These are phyloP conservation scores for Wallacemonas sp. DNA, from an alignment of 208 protist genomes.

Conservation along the genomic window DNA sequence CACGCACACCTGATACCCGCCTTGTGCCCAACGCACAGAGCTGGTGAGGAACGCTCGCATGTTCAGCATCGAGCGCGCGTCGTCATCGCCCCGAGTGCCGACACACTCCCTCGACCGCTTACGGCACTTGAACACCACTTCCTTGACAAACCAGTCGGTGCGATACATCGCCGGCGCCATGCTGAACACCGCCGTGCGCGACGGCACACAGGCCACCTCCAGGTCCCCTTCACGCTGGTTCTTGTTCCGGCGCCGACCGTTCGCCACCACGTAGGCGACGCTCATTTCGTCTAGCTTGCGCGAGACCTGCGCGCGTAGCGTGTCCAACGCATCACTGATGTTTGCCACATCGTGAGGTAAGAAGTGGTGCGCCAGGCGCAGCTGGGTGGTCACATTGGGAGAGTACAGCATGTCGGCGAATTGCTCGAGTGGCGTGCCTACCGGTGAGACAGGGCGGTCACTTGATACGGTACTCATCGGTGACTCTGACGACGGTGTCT, in stretches of 20 bases:
- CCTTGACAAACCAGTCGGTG: constrained; percentile 27
- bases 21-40: constrained; percentile 21
- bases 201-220: constrained; percentile 31
- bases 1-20: constrained; percentile 27
- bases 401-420: constrained; percentile 1
- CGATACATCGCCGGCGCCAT: constrained; percentile 19
- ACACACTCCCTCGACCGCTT: constrained; percentile 13
- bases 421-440: not conserved
- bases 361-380: constrained; percentile 4
- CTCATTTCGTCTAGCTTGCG: constrained; percentile 14
- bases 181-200: constrained; percentile 12
- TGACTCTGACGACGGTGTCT: not conserved
- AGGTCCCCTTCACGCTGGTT: constrained; percentile 8
- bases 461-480: not conserved
- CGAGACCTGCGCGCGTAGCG: not conserved
- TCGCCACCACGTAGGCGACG: constrained; percentile 24
- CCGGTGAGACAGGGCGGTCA: not conserved
- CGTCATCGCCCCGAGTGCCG: not conserved
- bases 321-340: not conserved
- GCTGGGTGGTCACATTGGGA: not conserved
- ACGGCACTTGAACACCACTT: constrained; percentile 22
- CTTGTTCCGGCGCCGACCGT: constrained; percentile 16
- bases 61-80: constrained; percentile 13
- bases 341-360: not conserved
- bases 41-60: constrained; percentile 18